Conservation (phyloP, 768 basidiomycete species). For the Kwoniella mangroviensis region DNA sequence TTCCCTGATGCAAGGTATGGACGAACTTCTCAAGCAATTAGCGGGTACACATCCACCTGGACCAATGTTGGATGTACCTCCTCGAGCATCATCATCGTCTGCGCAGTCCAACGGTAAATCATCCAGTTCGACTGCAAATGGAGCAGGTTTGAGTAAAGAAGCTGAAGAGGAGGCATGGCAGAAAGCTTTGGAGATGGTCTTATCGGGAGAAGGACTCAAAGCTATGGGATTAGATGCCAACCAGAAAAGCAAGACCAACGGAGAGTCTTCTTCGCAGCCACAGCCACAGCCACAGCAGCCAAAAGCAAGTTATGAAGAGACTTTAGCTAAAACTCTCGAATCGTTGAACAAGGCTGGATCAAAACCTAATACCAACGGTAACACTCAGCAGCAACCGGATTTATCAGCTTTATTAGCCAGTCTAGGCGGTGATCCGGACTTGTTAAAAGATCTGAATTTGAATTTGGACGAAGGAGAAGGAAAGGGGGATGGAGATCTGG, state of each 20-base stretch:
- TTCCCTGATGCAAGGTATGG: conserved; percentile 54
- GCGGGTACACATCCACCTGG: conserved; percentile 49
- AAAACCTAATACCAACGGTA: conserved; percentile 12
- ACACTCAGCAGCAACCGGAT: conserved; percentile 22
- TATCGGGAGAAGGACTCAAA: conserved; percentile 49
- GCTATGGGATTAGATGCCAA: conserved; percentile 41
- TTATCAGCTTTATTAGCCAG: conserved; percentile 37
- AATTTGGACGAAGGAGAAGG: conserved; percentile 23
- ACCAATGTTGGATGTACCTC: conserved; percentile 34
- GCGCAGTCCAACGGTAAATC: not conserved
- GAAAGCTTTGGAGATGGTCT: conserved; percentile 48
- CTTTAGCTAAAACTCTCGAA: conserved; percentile 41
- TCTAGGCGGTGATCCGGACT: conserved; percentile 36
- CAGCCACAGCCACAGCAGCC: not conserved
- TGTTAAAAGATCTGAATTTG: conserved; percentile 30
- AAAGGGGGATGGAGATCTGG: conserved; percentile 45
- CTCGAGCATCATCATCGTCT: not conserved
- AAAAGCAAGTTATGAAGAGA: conserved; percentile 41
- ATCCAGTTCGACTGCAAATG: not conserved
- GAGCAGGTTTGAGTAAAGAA: conserved; percentile 26
- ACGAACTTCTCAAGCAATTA: conserved; percentile 49
- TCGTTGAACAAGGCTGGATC: conserved; percentile 31
- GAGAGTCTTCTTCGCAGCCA: conserved; percentile 1
- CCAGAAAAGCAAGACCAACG: not conserved
- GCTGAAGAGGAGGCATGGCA: conserved; percentile 52